Conservation (phyloP, 257 asterid species). For the Salvia rosmarinus region DNA sequence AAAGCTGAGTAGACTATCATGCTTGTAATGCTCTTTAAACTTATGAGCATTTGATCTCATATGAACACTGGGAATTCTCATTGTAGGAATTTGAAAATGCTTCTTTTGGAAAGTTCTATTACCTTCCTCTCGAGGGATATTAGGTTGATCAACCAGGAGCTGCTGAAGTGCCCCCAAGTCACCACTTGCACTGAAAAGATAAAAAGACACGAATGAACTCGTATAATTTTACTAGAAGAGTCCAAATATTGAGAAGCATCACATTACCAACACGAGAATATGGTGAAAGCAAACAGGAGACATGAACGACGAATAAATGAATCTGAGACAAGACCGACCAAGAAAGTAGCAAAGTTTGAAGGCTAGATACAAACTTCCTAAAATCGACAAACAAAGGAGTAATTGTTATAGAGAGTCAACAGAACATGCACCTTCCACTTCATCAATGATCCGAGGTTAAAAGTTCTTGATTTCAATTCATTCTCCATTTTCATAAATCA, state of each 20-base stretch:
- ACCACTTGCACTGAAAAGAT: slow-evolving; percentile 54
- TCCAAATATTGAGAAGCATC: neutral
- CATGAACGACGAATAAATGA: neutral
- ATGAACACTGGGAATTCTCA: neutral
- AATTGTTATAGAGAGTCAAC: neutral
- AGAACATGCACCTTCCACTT: neutral
- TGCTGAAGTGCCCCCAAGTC: slow-evolving; percentile 65
- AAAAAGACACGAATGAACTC: neutral
- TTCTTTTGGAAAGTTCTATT: neutral
- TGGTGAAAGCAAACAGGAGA: neutral
- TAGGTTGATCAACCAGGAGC: slow-evolving; percentile 82
- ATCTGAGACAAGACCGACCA: neutral
- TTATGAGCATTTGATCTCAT: neutral
- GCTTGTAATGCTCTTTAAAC: neutral
- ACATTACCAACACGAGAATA: neutral
- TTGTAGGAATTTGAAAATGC: neutral
- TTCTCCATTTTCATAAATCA: neutral
- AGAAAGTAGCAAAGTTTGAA: neutral
- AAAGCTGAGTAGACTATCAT: neutral
- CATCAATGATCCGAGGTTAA: neutral
- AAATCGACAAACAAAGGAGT: neutral
- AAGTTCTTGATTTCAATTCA: neutral
- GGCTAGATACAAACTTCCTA: slow-evolving; percentile 8
- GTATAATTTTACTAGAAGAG: neutral
- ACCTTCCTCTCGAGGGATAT: slow-evolving; percentile 83